Conservation (phyloP, 805 yeast species). For the Saccharomyces jurei region DNA sequence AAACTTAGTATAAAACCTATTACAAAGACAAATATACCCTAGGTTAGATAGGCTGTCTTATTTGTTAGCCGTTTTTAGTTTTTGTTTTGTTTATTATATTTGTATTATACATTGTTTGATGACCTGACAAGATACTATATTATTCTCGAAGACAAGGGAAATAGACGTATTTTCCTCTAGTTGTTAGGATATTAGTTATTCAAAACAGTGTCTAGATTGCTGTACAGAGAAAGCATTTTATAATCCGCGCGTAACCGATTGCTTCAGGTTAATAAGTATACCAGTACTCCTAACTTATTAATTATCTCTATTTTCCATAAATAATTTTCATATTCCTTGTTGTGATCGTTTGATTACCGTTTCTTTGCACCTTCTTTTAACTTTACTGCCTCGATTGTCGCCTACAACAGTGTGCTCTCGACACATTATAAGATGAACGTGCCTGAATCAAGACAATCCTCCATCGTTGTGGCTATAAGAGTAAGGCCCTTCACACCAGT, state of each 20-base stretch:
- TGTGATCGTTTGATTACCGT: not conserved
- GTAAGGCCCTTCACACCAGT: conserved; percentile 70
- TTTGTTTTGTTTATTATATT: not conserved
- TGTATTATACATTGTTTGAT: not conserved
- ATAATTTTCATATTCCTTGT: not conserved
- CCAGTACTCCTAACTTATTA: not conserved
- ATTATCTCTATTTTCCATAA: not conserved
- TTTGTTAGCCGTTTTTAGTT: not conserved
- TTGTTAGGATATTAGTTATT: not conserved
- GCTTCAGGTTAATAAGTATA: not conserved
- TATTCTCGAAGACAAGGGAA: not conserved
- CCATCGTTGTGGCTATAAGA: conserved; percentile 70
- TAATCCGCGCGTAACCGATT: not conserved
- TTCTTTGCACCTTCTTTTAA: not conserved
- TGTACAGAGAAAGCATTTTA: not conserved
- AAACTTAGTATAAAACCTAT: no score
- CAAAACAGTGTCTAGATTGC: not conserved
- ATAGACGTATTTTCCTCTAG: not conserved
- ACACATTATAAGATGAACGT: not conserved
- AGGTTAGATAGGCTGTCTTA: not conserved
- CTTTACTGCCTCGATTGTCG: not conserved
- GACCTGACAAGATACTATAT: not conserved
- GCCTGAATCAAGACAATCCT: conserved; percentile 36
- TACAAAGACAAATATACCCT: not conserved
- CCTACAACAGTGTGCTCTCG: not conserved